A percentile compares a stretch with the other conserved stretches of the same genome.
phyloP scores from a whole-genome alignment of 2,329 filamentous ascomycete genomes.

The Trichophaea hybrida region DNA sequence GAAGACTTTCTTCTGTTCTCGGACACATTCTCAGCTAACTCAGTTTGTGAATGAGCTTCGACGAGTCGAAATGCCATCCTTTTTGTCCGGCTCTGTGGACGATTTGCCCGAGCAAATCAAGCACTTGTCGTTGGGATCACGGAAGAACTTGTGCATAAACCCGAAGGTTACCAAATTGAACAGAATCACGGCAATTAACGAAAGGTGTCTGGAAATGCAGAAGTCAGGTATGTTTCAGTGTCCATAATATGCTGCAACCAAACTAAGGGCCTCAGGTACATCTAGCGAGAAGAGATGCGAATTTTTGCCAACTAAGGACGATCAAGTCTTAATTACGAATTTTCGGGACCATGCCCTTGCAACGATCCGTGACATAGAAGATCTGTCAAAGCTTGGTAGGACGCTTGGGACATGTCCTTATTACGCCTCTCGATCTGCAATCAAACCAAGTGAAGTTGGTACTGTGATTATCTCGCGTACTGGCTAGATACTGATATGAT shows the following conservation, averaged over 20 bases:
- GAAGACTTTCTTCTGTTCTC: conserved; percentile 84
- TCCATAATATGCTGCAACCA: background rate
- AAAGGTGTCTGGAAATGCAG: conserved; percentile 80
- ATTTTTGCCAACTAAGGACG: conserved; percentile 65
- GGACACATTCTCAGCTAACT: conserved; percentile 80
- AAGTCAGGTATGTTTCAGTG: conserved; percentile 40
- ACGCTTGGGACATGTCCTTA: conserved; percentile 78
- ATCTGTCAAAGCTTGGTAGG: conserved; percentile 64
- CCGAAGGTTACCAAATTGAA: conserved; percentile 58
- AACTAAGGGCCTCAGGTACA: conserved; percentile 29
- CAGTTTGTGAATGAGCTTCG: conserved; percentile 76
- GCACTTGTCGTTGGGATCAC: conserved; percentile 67
- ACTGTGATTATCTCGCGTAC: background rate
- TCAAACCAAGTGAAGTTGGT: conserved; percentile 59
- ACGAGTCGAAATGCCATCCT: conserved; percentile 62
- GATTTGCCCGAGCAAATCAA: conserved; percentile 50
- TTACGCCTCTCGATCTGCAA: conserved; percentile 76
- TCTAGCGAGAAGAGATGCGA: conserved; percentile 54
- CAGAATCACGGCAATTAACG: conserved; percentile 69
- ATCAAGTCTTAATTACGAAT: conserved; percentile 53
- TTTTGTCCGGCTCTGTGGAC: conserved; percentile 37
- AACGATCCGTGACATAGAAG: conserved; percentile 83
- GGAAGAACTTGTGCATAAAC: conserved; percentile 85
- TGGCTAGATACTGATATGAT: background rate
- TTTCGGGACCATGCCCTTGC: conserved; percentile 79